Base-by-base conservation (phyloP, 345 rosid genomes). In the Citrus cavaleriei region DNA sequence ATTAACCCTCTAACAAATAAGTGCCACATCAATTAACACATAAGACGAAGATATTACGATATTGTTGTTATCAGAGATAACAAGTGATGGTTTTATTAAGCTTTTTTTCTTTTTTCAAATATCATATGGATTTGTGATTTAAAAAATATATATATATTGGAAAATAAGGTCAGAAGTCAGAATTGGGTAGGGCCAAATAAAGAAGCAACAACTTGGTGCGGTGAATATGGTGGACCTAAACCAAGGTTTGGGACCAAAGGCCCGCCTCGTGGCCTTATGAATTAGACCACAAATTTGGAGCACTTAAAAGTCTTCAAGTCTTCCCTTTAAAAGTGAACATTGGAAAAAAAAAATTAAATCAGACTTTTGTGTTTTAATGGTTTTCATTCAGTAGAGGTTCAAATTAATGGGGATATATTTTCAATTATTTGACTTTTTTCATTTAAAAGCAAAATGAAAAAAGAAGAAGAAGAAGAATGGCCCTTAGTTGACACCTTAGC, bases 331-430 rank as follows among this genome's bases (percentile, higher is more conserved):
- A 14, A 40, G 3, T 10, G 46, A 40, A 40, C 3, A 40, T 40
- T 40, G 2, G 1, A 0, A 37, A 6, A 37, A 37, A 35, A 5
- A 1, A 37, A 35, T 0, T 2, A 37, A 35, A 0, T 9, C 14
- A 42, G 12, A 10, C 14, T 42, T 42, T 42, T 42, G 49, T 42
- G 10, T 10, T 42, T 10, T 42, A 42, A 60, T 24, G 4, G 28
- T 0, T 10, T 25, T 10, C 14, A 25, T 61, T 24, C 32, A 5
- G 65, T 25, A 10, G 18, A 8, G 5, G 22, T 28, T 34, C 22
- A 14, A 62, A 13, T 62, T 62, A 28, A 62, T 27, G 21, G 66
- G 35, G 9, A 62, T 21, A 9, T 62, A 1, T 0, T 13, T 28
- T 27, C 16, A 62, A 62, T 21, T 4, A 61, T 13, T 61, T 61